A percentile compares a stretch with the other conserved stretches of the same genome.
Evolutionary conservation across 805 yeast species (phyloP).

Genomic region (Sungouiozyma ichnusensis): DNA sequence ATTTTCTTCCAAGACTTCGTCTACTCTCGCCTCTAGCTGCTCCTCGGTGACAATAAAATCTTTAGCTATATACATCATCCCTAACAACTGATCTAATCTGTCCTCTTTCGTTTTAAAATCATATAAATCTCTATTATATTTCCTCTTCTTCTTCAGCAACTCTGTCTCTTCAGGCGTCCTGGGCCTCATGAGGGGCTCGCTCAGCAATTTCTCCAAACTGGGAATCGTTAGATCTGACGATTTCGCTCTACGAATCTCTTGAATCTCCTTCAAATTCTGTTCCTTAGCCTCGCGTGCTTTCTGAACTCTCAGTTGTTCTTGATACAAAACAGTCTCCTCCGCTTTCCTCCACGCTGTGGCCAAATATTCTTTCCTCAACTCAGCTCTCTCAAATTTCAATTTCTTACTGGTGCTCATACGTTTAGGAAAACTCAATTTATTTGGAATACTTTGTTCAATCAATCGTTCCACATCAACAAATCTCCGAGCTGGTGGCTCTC

Average conservation of each 20-base stretch:
- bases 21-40: conserved; percentile 35
- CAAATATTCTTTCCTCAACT: conserved; percentile 63
- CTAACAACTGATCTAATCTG: conserved; percentile 49
- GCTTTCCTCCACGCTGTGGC: conserved; percentile 50
- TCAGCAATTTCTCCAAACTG: conserved; percentile 55
- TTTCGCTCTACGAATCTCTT: conserved; percentile 13
- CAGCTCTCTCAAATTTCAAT: conserved; percentile 32
- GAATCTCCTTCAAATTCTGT: conserved; percentile 29
- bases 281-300: conserved; percentile 23
- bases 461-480: conserved; percentile 51
- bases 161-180: conserved; percentile 64
- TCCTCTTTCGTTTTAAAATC: conserved; percentile 44
- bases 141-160: conserved; percentile 46
- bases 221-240: conserved; percentile 57
- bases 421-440: conserved; percentile 29
- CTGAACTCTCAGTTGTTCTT: conserved; percentile 10
- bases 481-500: conserved; percentile 43
- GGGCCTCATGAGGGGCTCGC: conserved; percentile 60
- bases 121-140: conserved; percentile 50
- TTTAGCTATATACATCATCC: conserved; percentile 60
- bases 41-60: conserved; percentile 63
- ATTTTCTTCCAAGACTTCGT: conserved; percentile 2
- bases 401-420: conserved; percentile 10
- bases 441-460: conserved; percentile 42
- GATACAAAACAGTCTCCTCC: conserved; percentile 36